Conservation (phyloP, 148 eudicot species). For the Fallopia convolvulus region DNA sequence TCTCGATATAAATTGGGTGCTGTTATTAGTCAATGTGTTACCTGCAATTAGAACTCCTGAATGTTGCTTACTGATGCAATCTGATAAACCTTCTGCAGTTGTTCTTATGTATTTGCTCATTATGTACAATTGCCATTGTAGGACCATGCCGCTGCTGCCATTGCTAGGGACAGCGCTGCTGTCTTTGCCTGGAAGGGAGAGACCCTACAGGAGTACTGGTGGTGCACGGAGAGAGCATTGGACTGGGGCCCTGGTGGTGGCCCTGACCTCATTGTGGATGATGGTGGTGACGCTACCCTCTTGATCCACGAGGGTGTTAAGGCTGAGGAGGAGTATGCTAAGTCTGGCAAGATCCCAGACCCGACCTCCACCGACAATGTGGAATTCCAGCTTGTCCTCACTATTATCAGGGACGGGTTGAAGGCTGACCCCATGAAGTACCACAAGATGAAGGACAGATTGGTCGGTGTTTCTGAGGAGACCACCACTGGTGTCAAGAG, state of each 20-base stretch:
- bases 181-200: slow-evolving; percentile 99
- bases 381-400: slow-evolving; percentile 85
- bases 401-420: slow-evolving; percentile 58
- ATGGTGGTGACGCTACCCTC: slow-evolving; percentile 88
- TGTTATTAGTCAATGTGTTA: not conserved
- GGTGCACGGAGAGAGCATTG: slow-evolving; percentile 97
- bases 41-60: not conserved
- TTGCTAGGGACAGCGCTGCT: slow-evolving; percentile 87
- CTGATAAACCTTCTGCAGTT: no score
- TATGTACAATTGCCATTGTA: slow-evolving; percentile 12
- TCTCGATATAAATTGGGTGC: not conserved
- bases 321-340: slow-evolving; percentile 80
- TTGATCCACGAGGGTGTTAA: slow-evolving; percentile 97
- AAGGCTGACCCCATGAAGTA: slow-evolving; percentile 76
- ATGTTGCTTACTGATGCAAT: no score
- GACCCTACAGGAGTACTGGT: slow-evolving; percentile 98
- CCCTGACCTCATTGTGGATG: slow-evolving; percentile 92
- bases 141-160: slow-evolving; percentile 95
- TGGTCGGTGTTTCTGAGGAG: slow-evolving; percentile 96
- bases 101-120: no score
- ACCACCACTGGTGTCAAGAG: slow-evolving; percentile 99
- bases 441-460: slow-evolving; percentile 72
- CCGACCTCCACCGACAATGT: slow-evolving; percentile 69
- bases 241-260: slow-evolving; percentile 95
- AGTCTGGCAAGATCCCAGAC: slow-evolving; percentile 59